Evolutionary conservation across 106 monocot genomes (phyloP).

Genomic region (Platanthera guangdongensis): DNA sequence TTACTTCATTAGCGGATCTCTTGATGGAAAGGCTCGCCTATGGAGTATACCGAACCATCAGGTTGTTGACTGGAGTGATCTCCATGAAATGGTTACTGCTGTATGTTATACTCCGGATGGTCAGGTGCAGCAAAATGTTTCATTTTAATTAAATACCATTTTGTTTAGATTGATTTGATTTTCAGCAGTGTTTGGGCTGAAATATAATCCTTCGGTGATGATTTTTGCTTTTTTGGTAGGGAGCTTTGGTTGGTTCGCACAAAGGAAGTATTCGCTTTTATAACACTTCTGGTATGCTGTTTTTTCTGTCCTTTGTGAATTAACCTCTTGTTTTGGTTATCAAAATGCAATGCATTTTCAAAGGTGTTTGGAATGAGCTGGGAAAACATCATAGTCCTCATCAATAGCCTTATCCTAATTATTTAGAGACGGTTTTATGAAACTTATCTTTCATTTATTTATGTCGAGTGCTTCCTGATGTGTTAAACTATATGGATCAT

Average conservation of each 20-base stretch:
- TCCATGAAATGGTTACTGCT: conserved; percentile 94
- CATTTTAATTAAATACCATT: not conserved
- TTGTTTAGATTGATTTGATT: not conserved
- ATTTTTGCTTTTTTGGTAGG: conserved; percentile 32
- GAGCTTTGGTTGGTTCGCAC: conserved; percentile 90
- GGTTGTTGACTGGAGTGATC: conserved; percentile 85
- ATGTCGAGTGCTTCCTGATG: no score
- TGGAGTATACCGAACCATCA: conserved; percentile 86
- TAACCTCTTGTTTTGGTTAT: not conserved
- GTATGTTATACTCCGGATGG: conserved; percentile 88
- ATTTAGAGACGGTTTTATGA: no score
- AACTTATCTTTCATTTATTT: no score
- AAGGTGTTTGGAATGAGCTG: not conserved
- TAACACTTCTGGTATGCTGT: conserved; percentile 53
- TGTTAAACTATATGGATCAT: no score
- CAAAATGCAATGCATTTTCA: not conserved
- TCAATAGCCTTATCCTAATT: no score
- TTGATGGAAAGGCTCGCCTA: conserved; percentile 90
- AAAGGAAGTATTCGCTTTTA: conserved; percentile 82
- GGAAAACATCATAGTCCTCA: not conserved
- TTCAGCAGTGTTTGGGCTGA: not conserved
- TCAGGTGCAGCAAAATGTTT: conserved; percentile 36
- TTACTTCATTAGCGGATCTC: conserved; percentile 95
- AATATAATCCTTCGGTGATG: conserved; percentile 10
- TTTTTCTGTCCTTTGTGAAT: not conserved